Evolutionary conservation across 2,329 filamentous ascomycete species (phyloP), one percentile per base, ranked within the genome.

Genomic region (Ascochyta viciae-villosae): DNA sequence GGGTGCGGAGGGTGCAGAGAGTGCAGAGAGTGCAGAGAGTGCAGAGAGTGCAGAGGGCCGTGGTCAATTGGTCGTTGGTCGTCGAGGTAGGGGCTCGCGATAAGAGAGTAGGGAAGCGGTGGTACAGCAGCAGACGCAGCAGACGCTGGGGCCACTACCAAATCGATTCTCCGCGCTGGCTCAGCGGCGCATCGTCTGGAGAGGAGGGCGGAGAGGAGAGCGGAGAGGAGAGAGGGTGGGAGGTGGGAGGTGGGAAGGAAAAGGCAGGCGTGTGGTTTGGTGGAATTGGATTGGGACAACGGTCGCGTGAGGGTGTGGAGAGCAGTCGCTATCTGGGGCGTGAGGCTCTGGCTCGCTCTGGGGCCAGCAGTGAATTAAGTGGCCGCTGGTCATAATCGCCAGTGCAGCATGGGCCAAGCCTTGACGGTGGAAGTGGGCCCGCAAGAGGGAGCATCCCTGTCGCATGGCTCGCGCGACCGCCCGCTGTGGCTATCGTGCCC

Each of bases 61-160:
- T 41, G 22, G 62, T 55, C 64, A 64, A 75, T 74, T 74, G 68
- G 72, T 65, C 61, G 70, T 58, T 63, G 68, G 63, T 61, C 19
- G 24, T 26, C 24, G 24, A 26, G 24, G 65, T 60, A 48, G 59
- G 51, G 68, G 64, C 60, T 55, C 64, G 66, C 64, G 72, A 75
- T 74, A 75, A 73, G 71, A 67, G 54, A 53, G 47, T 40, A 57
- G 65, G 63, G 45, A 57, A 62, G 54, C 59, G 62, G 70, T 72
- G 66, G 60, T 68, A 71, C 67, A 67, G 59, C 67, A 67, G 59
- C 65, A 70, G 63, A 63, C 58, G 65, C 64, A 51, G 43, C 54
- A 51, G 44, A 43, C 40, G 52, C 42, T 45, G 60, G 64, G 67
- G 65, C 65, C 66, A 68, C 51, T 54, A 23, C 60, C 57, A 26